Evolutionary conservation across 768 basidiomycete species (phyloP).

Genomic region (Baorangia bicolor): DNA sequence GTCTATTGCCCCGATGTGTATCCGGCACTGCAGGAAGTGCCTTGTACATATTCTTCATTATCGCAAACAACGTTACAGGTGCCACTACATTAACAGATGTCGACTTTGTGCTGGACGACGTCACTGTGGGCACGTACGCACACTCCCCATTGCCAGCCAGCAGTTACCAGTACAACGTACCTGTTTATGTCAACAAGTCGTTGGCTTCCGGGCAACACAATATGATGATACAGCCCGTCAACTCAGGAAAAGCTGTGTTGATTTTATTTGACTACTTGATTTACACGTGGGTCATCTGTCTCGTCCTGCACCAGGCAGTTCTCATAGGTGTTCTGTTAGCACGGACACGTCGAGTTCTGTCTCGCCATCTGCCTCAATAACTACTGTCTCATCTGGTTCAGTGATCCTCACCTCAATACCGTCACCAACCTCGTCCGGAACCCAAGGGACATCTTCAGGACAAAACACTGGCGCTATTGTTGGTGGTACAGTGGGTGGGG

Average conservation of each 20-base stretch:
- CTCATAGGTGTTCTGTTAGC: slow-evolving; percentile 4
- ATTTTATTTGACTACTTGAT: slow-evolving; percentile 19
- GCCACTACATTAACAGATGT: background rate
- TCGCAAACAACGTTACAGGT: background rate
- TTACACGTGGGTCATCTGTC: slow-evolving; percentile 11
- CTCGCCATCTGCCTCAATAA: background rate
- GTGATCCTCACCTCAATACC: no score
- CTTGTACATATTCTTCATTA: slow-evolving; percentile 18
- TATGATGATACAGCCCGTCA: slow-evolving; percentile 5
- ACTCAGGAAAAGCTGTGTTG: background rate
- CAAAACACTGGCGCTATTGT: slow-evolving; percentile 1
- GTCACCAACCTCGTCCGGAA: background rate
- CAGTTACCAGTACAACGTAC: slow-evolving; percentile 10
- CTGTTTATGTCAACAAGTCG: no score
- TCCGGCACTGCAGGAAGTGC: slow-evolving; percentile 3
- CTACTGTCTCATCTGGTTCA: background rate
- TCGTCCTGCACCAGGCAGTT: background rate
- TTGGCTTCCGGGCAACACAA: slow-evolving; percentile 2
- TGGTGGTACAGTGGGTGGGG: slow-evolving; percentile 5
- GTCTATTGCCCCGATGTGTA: background rate
- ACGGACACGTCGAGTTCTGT: background rate
- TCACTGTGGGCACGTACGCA: background rate
- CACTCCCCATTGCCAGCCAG: background rate
- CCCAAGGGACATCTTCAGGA: background rate
- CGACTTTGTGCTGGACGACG: slow-evolving; percentile 7